Conservation (phyloP, 2,329 filamentous ascomycete genomes). For the Botrytis porri region DNA sequence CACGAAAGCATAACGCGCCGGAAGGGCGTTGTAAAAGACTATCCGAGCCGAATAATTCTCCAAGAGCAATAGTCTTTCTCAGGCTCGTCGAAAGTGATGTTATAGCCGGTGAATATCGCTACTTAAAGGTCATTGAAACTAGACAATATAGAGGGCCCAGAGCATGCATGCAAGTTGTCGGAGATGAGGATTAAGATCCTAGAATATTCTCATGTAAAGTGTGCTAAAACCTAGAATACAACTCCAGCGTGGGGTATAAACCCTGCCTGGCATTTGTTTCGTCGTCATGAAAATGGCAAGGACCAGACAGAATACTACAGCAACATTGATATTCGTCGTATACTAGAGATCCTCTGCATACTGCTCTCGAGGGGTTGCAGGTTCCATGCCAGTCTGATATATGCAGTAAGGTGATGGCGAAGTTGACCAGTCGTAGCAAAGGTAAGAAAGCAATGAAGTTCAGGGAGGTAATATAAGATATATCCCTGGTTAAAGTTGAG, state of each 20-base stretch:
- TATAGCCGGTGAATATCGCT: background rate
- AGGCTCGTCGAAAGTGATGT: background rate
- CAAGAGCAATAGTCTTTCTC: background rate
- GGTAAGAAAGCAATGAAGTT: background rate
- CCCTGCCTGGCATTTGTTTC: background rate
- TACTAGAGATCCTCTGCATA: background rate
- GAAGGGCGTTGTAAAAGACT: background rate
- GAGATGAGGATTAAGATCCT: constrained; percentile 7
- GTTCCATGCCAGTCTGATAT: background rate
- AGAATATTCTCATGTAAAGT: background rate
- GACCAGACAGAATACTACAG: background rate
- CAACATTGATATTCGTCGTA: background rate
- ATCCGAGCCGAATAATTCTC: background rate
- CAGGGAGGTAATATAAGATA: background rate
- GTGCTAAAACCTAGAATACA: background rate
- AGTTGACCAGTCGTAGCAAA: background rate
- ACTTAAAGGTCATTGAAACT: background rate
- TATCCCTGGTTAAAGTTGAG: background rate
- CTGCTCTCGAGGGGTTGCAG: background rate
- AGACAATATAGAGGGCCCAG: background rate
- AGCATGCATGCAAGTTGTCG: background rate
- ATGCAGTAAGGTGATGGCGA: background rate
- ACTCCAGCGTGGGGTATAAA: background rate
- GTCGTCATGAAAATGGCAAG: background rate
- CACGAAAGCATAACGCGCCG: background rate